Percentiles rank a stretch among this genome's conserved stretches.
Evolutionary conservation across 345 rosid species (phyloP).

Genomic region (Nasturtium officinale): DNA sequence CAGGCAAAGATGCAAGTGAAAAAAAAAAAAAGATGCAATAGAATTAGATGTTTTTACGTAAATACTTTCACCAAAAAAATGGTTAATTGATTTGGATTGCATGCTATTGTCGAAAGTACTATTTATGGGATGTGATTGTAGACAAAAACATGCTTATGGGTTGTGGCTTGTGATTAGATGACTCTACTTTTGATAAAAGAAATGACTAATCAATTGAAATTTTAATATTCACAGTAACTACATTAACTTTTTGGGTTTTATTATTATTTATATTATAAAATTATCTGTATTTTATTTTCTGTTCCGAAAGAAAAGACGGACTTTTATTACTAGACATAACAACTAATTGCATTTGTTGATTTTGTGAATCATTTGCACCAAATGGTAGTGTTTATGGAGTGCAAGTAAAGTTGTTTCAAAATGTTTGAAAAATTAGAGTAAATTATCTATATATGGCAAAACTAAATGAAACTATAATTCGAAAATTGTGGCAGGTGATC

Average conservation of each 20-base stretch:
- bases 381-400: too few species aligned
- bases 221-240: not conserved
- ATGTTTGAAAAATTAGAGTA: not conserved
- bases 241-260: too few species aligned
- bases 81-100: not conserved
- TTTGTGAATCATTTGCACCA: too few species aligned
- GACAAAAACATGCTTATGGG: conserved; percentile 13
- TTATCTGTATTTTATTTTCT: too few species aligned
- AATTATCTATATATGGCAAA: not conserved
- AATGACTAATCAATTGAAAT: not conserved
- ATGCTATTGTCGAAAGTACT: not conserved
- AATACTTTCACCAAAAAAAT: not conserved
- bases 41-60: conserved; percentile 3
- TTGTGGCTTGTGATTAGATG: conserved; percentile 21
- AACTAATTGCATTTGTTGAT: not conserved
- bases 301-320: too few species aligned
- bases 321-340: too few species aligned
- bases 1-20: conserved; percentile 34
- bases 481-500: not conserved
- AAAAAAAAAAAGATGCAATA: too few species aligned
- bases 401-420: too few species aligned
- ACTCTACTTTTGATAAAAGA: not conserved
- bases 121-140: conserved; percentile 10
- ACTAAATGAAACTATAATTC: not conserved
- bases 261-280: too few species aligned